Evolutionary conservation across 2,329 filamentous ascomycete genomes (phyloP).

Genomic region (Talaromyces sp.): DNA sequence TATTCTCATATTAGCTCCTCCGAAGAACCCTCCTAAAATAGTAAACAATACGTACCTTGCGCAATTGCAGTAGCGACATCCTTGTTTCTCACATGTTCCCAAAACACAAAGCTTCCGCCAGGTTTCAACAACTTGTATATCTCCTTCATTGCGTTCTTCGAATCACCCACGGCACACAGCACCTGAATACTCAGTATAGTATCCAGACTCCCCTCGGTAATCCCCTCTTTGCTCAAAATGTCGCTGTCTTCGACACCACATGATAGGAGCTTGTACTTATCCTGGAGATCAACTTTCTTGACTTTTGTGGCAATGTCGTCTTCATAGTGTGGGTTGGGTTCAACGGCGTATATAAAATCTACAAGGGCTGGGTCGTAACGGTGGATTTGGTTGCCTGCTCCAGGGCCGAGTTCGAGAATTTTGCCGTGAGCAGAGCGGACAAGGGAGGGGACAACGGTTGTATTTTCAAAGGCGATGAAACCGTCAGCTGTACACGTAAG

Average conservation of each 20-base stretch:
- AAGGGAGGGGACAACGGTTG: conserved; percentile 27
- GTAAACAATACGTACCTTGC: conserved; percentile 29
- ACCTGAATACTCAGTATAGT: conserved; percentile 42
- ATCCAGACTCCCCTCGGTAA: conserved; percentile 32
- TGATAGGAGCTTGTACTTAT: conserved; percentile 36
- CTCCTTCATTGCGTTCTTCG: conserved; percentile 17
- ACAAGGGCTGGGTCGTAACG: conserved; percentile 31
- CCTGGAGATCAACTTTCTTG: conserved; percentile 23
- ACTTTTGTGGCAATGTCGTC: conserved; percentile 27
- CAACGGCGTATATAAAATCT: conserved; percentile 36
- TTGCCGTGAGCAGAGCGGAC: conserved; percentile 28
- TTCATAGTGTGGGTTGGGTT: conserved; percentile 36
- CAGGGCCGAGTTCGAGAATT: conserved; percentile 44
- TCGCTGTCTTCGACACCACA: conserved; percentile 39
- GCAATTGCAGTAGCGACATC: conserved; percentile 22
- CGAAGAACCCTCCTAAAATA: not conserved
- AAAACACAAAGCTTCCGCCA: conserved; percentile 45
- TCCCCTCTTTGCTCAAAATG: conserved; percentile 31
- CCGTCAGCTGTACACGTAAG: conserved; percentile 15
- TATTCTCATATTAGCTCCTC: not conserved
- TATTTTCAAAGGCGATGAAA: conserved; percentile 32
- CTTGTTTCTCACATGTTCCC: conserved; percentile 35
- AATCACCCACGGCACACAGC: conserved; percentile 36
- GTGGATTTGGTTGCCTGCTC: conserved; percentile 41
- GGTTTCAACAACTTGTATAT: conserved; percentile 43